These are phyloP conservation scores for Metschnikowia chrysomelidarum DNA, from an alignment of 805 yeast species.

Conservation along the genomic window DNA sequence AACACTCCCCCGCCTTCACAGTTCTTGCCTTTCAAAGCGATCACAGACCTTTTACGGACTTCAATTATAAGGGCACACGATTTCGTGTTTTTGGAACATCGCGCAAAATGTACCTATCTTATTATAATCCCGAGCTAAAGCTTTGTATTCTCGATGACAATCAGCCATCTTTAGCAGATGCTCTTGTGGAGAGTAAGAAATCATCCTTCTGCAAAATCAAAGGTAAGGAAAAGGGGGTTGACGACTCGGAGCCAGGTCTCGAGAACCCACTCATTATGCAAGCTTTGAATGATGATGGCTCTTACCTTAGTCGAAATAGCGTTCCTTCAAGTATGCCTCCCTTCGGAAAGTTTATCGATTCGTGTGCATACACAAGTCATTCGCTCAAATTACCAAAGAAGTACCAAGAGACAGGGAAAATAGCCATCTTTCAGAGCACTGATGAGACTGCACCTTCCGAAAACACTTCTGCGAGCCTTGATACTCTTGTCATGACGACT, in stretches of 20 bases:
- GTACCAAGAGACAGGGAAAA: constrained; percentile 31
- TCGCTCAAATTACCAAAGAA: constrained; percentile 31
- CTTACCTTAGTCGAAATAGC: constrained; percentile 13
- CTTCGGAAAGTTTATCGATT: constrained; percentile 35
- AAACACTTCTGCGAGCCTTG: constrained; percentile 27
- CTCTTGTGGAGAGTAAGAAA: constrained; percentile 29
- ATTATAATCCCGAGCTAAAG: constrained; percentile 32
- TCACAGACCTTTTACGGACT: constrained; percentile 38
- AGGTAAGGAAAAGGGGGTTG: constrained; percentile 10
- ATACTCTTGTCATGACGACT: constrained; percentile 31
- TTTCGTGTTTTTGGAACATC: constrained; percentile 40
- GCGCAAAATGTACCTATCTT: constrained; percentile 23
- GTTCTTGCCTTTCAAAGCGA: constrained; percentile 34
- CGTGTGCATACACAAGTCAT: constrained; percentile 21
- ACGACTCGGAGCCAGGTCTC: constrained; percentile 34
- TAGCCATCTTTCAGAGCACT: constrained; percentile 32
- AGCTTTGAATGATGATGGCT: constrained; percentile 4
- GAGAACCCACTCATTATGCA: constrained; percentile 24
- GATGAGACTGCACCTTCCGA: constrained; percentile 10
- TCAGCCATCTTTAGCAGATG: constrained; percentile 36
- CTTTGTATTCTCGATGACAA: constrained; percentile 32
- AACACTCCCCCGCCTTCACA: constrained; percentile 20
- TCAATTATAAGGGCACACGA: constrained; percentile 33
- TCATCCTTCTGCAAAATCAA: no score
- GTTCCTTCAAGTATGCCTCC: constrained; percentile 38